These are phyloP conservation scores for Emmonsia crescens DNA, from an alignment of 2,329 filamentous ascomycete species.

Conservation along the genomic window DNA sequence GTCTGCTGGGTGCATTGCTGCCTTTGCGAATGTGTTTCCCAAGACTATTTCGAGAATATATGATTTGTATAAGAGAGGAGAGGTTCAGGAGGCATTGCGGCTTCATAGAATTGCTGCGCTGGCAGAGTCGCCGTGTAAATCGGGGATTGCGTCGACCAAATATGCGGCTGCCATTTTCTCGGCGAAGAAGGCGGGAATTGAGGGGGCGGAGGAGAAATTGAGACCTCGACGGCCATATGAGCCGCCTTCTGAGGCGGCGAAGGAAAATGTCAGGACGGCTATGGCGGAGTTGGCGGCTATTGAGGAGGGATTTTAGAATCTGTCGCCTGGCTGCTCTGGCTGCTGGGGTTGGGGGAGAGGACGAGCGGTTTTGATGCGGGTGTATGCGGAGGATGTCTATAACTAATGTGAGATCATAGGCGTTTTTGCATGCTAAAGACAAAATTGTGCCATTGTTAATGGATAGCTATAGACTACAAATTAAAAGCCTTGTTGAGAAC, in stretches of 20 bases:
- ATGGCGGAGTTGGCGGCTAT: constrained; percentile 34
- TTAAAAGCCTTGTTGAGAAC: neutral
- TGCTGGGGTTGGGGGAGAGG: neutral
- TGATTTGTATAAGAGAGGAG: constrained; percentile 48
- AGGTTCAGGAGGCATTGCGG: constrained; percentile 46
- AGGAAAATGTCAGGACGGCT: constrained; percentile 31
- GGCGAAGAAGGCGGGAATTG: constrained; percentile 49
- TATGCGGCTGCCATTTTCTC: constrained; percentile 54
- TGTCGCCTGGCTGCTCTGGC: neutral
- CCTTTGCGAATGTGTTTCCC: constrained; percentile 48
- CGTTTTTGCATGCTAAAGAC: neutral
- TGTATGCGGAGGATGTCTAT: neutral
- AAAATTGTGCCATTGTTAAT: neutral
- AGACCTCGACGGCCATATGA: constrained; percentile 53
- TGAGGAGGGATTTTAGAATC: constrained; percentile 23
- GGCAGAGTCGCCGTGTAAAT: constrained; percentile 55
- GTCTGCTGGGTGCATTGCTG: constrained; percentile 45
- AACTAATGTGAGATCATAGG: neutral
- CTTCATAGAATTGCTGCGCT: constrained; percentile 53
- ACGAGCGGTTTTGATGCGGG: neutral
- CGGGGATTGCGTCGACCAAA: constrained; percentile 57
- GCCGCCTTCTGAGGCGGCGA: constrained; percentile 33
- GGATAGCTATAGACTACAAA: neutral
- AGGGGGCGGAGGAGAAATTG: constrained; percentile 48
- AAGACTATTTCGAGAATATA: constrained; percentile 50